phyloP scores from a whole-genome alignment of 2,329 filamentous ascomycete genomes.

The Rhinocladiella similis region DNA sequence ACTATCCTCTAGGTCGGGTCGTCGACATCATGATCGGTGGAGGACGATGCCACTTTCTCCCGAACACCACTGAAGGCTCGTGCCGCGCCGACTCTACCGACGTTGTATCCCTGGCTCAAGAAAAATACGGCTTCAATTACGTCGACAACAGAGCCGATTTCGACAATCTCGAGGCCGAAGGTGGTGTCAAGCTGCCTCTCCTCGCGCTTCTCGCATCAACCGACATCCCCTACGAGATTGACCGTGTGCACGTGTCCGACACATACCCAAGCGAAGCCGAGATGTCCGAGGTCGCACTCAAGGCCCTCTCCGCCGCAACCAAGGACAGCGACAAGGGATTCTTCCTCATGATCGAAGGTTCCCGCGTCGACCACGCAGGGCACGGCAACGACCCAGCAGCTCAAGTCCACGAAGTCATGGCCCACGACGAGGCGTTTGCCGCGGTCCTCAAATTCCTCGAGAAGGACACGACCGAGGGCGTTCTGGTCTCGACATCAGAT shows the following conservation, averaged over 20 bases:
- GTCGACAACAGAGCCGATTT: constrained; percentile 72
- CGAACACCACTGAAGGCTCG: constrained; percentile 76
- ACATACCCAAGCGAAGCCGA: constrained; percentile 86
- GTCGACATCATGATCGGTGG: constrained; percentile 93
- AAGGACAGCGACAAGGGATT: constrained; percentile 85
- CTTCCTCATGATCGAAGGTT: constrained; percentile 98
- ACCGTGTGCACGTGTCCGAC: constrained; percentile 75
- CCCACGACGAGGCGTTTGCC: constrained; percentile 85
- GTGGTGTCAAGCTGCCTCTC: constrained; percentile 72
- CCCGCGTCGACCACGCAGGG: constrained; percentile 92
- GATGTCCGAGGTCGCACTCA: constrained; percentile 82
- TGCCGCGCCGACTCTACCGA: constrained; percentile 80
- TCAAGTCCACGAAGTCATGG: constrained; percentile 89
- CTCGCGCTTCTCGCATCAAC: constrained; percentile 79
- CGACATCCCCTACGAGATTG: constrained; percentile 92
- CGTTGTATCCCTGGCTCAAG: constrained; percentile 69
- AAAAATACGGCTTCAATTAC: constrained; percentile 76
- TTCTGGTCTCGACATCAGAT: constrained; percentile 88
- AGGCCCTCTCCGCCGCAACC: constrained; percentile 77
- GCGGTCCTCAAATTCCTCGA: constrained; percentile 83
- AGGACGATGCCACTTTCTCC: constrained; percentile 87
- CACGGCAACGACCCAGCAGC: constrained; percentile 81
- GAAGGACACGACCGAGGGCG: constrained; percentile 64
- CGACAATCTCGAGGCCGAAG: constrained; percentile 65
- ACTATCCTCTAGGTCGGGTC: constrained; percentile 79